Evolutionary conservation across 768 basidiomycete genomes (phyloP), one percentile per base, ranked within the genome.

Genomic region (Aureoboletus auriporus): DNA sequence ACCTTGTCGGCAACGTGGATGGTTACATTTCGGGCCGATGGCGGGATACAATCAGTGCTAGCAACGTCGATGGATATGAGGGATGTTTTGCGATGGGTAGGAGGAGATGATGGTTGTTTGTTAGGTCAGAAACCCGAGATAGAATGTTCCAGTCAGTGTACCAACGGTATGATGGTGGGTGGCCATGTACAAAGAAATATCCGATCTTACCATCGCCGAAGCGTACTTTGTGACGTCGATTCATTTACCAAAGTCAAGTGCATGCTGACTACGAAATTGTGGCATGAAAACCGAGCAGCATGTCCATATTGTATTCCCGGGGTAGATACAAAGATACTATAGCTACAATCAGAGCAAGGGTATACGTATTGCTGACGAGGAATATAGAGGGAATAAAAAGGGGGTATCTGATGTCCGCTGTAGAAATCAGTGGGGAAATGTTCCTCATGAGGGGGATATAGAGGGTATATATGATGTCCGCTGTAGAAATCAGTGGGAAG

Each of bases 1-100:
- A 89, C 65, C 71, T 92, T 42, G 77, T 90, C 33, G 88, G 87
- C 7, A 77, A 81, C 48, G 65, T 68, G 14, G 73, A 86, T 51
- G 86, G 87, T 9, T 82, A 83, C 59, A 65, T 92, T 31, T 82
- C 87, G 14, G 92, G 93, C 30, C 75, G 92, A 39, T 95, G 92
- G 92, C 74, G 92, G 53, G 93, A 95, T 59, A 87, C 86, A 4
- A 64, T 89, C 39, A 91, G 82, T 42, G 80, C 82, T 0, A 64
- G 75, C 9, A 68, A 77, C 28, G 69, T 76, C 27, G 68, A 73
- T 26, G 91, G 91, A 6, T 93, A 95, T 61, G 93, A 95, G 70
- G 93, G 91, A 4, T 88, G 84, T 63, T 92, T 88, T 63, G 76
- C 78, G 23, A 85, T 89, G 84, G 80, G 78, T 55, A 71, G 86